phyloP scores from a whole-genome alignment of 2,329 filamentous ascomycete genomes.

The Pestalotiopsis sp. region DNA sequence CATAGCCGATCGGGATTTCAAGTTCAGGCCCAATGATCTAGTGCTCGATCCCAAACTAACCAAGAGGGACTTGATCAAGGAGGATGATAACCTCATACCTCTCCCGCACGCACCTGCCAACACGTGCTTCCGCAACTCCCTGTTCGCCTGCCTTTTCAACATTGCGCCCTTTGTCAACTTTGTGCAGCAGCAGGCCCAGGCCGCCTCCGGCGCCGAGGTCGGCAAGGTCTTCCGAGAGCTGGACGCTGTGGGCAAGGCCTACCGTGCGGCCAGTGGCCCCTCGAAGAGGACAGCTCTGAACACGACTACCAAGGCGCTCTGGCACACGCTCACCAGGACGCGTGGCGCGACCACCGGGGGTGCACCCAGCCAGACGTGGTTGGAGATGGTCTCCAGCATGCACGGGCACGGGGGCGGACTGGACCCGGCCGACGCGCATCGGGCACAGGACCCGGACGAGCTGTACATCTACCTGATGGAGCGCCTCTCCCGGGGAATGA shows the following conservation, averaged over 20 bases:
- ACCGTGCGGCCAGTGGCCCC: background rate
- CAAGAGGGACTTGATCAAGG: background rate
- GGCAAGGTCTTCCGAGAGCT: too few species aligned
- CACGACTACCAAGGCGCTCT: background rate
- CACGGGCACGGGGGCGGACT: too few species aligned
- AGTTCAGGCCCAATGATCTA: too few species aligned
- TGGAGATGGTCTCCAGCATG: too few species aligned
- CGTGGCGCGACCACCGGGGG: too few species aligned
- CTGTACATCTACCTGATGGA: background rate
- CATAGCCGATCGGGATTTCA: background rate
- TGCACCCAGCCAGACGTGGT: too few species aligned
- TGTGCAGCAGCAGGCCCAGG: too few species aligned
- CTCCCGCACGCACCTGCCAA: background rate
- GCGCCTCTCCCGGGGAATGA: background rate
- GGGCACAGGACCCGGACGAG: background rate
- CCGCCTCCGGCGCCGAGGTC: too few species aligned
- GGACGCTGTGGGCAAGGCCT: background rate
- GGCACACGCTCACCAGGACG: too few species aligned
- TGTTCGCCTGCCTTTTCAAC: background rate
- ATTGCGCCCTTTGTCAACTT: slow-evolving; percentile 3
- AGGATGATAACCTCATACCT: background rate
- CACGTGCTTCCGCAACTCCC: slow-evolving; percentile 1
- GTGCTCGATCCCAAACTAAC: background rate
- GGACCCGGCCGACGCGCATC: background rate
- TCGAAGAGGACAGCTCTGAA: slow-evolving; percentile 24